These are phyloP conservation scores for Rhododendron henanense DNA, from an alignment of 148 eudicot species.

Conservation along the genomic window DNA sequence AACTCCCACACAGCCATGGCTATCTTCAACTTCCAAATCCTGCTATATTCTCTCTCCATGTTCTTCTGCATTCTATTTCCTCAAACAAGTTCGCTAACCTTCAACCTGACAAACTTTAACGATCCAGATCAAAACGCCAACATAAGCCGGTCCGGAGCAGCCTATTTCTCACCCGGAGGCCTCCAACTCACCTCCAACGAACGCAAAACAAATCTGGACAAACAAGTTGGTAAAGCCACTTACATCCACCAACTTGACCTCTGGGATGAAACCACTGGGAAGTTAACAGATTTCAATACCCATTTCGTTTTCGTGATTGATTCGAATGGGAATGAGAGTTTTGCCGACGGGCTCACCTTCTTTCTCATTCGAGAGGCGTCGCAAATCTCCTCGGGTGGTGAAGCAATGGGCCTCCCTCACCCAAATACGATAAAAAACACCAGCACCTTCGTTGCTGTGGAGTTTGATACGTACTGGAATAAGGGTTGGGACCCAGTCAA, in stretches of 20 bases:
- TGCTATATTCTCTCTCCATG: neutral
- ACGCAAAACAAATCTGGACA: too few relatives aligned
- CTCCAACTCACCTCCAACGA: neutral
- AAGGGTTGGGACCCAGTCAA: neutral
- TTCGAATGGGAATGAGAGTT: too few relatives aligned
- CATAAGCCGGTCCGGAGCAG: neutral
- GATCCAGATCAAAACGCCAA: too few relatives aligned
- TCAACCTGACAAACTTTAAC: too few relatives aligned
- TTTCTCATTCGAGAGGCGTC: too few relatives aligned
- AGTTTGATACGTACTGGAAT: neutral
- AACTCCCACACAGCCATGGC: neutral
- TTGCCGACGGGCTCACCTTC: too few relatives aligned
- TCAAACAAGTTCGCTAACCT: neutral
- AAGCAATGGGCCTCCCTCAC: too few relatives aligned
- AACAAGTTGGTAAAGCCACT: neutral
- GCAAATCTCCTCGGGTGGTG: too few relatives aligned
- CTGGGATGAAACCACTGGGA: neutral
- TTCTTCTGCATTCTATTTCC: neutral
- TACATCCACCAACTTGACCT: neutral
- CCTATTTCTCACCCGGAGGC: neutral
- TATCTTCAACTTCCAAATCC: neutral
- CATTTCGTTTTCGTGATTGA: neutral
- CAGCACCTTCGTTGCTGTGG: slow-evolving; percentile 18
- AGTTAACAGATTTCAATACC: neutral
- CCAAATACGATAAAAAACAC: too few relatives aligned